Conservation (phyloP, 345 rosid genomes). For the Cardamine resedifolia region DNA sequence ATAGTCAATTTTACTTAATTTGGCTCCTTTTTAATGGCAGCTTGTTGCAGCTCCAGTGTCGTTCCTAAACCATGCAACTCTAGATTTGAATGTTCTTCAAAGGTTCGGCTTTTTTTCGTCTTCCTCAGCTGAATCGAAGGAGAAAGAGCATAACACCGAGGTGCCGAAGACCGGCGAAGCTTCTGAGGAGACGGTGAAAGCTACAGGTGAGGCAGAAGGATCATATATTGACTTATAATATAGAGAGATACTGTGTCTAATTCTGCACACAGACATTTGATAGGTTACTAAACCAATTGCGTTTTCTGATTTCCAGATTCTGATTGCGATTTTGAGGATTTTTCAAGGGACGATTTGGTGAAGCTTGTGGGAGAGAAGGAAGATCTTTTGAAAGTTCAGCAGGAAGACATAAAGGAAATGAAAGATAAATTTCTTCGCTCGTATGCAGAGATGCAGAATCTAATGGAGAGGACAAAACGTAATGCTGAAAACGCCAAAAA, state of each 20-base stretch:
- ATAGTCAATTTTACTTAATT: not conserved
- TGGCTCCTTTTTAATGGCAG: conserved; percentile 37
- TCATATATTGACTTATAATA: conserved; percentile 46
- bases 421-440: conserved; percentile 73
- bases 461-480: conserved; percentile 79
- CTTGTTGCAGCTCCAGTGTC: conserved; percentile 48
- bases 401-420: conserved; percentile 61
- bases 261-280: conserved; percentile 44
- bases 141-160: conserved; percentile 38
- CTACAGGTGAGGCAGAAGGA: conserved; percentile 36
- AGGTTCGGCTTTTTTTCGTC: conserved; percentile 63
- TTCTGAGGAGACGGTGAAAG: conserved; percentile 36
- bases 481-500: conserved; percentile 87
- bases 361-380: conserved; percentile 80
- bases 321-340: conserved; percentile 58
- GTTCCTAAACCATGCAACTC: conserved; percentile 42
- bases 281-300: conserved; percentile 45
- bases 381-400: conserved; percentile 62
- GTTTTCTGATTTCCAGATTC: conserved; percentile 63
- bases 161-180: conserved; percentile 33
- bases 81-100: conserved; percentile 41
- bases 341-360: conserved; percentile 69
- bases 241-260: conserved; percentile 30
- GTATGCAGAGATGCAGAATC: conserved; percentile 89
- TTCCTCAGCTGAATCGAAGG: conserved; percentile 59